Percentiles rank a stretch among this genome's conserved stretches.
These are phyloP conservation scores for Candida smagusa DNA, from an alignment of 1,139 yeast genomes.

Conservation along the genomic window DNA sequence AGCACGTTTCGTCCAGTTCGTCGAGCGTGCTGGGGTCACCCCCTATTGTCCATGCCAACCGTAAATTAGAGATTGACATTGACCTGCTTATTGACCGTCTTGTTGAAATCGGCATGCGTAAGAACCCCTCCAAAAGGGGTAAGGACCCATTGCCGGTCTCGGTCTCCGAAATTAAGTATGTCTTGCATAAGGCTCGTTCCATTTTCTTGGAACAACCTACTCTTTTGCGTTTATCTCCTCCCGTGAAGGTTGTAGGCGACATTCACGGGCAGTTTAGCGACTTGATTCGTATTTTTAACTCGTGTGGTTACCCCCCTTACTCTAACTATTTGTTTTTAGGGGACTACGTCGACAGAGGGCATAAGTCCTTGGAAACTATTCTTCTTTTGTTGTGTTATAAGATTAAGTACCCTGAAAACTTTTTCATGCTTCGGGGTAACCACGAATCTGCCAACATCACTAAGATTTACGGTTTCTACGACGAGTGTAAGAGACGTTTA, in stretches of 20 bases:
- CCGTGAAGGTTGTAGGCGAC: constrained; percentile 85
- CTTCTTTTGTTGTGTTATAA: constrained; percentile 69
- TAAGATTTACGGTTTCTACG: constrained; percentile 82
- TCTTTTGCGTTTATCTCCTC: constrained; percentile 71
- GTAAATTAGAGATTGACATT: constrained; percentile 37
- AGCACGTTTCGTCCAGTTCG: constrained; percentile 15
- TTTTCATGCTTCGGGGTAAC: constrained; percentile 79
- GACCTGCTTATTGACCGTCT: constrained; percentile 56
- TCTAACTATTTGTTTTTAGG: constrained; percentile 78
- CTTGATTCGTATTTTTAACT: constrained; percentile 66
- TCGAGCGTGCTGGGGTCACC: constrained; percentile 26
- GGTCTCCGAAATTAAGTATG: constrained; percentile 56
- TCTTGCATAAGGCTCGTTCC: constrained; percentile 66
- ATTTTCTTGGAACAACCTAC: constrained; percentile 77
- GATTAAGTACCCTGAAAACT: constrained; percentile 78
- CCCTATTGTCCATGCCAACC: constrained; percentile 19
- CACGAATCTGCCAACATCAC: constrained; percentile 85
- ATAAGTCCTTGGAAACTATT: constrained; percentile 78
- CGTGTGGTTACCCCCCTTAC: constrained; percentile 79
- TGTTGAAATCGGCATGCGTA: constrained; percentile 41
- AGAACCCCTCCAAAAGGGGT: constrained; percentile 10
- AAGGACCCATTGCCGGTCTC: constrained; percentile 45
- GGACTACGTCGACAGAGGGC: constrained; percentile 85
- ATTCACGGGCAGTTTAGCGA: constrained; percentile 84
- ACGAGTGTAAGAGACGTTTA: constrained; percentile 78